These are phyloP conservation scores for Eremothecium coryli DNA, from an alignment of 1,139 yeast genomes.

Conservation along the genomic window DNA sequence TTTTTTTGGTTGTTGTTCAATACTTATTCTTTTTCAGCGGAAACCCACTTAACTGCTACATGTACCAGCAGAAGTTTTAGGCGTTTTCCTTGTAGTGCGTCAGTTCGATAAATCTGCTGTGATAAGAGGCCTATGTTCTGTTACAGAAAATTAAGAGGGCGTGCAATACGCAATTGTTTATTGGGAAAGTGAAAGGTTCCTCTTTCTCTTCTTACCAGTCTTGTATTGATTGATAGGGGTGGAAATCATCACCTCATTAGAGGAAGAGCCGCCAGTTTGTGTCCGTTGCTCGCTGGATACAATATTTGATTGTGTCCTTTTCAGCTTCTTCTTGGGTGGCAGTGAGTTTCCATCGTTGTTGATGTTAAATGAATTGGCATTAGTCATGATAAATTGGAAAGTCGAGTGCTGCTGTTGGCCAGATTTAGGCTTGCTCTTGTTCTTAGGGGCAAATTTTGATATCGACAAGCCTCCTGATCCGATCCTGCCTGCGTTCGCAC, in stretches of 20 bases:
- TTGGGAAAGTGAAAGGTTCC: conserved; percentile 2
- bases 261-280: not conserved
- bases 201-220: conserved; percentile 9
- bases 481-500: not conserved
- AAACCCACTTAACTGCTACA: too few species aligned
- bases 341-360: conserved; percentile 7
- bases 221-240: conserved; percentile 6
- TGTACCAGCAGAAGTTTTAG: too few species aligned
- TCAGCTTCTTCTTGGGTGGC: conserved; percentile 8
- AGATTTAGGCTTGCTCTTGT: conserved; percentile 5
- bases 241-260: not conserved
- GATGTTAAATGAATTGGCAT: conserved; percentile 25
- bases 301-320: conserved; percentile 18
- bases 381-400: conserved; percentile 30
- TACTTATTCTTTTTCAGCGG: too few species aligned
- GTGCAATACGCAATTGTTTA: not conserved
- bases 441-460: not conserved
- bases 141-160: too few species aligned
- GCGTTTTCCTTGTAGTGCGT: too few species aligned
- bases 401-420: conserved; percentile 22
- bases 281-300: conserved; percentile 7
- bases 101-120: too few species aligned
- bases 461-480: not conserved
- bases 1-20: too few species aligned
- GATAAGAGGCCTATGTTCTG: too few species aligned